Conservation (phyloP, 2,329 filamentous ascomycete species). For the Aspergillus sp. region DNA sequence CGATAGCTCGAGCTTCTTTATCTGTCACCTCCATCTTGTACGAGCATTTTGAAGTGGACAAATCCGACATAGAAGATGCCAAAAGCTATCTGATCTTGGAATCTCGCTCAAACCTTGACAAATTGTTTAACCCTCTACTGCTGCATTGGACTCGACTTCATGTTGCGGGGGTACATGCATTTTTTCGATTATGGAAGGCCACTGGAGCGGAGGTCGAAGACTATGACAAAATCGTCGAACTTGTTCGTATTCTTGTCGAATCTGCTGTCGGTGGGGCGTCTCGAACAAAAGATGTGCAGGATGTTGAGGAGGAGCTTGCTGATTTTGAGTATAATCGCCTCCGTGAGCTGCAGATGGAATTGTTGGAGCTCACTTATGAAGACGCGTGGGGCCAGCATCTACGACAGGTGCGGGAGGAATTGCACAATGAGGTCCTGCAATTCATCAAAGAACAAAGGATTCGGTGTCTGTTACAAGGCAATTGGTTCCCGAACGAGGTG, state of each 20-base stretch:
- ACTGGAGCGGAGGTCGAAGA: slow-evolving; percentile 83
- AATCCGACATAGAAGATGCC: slow-evolving; percentile 73
- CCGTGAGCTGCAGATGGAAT: slow-evolving; percentile 87
- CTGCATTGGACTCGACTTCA: slow-evolving; percentile 93
- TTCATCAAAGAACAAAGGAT: slow-evolving; percentile 98
- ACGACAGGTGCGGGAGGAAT: slow-evolving; percentile 82
- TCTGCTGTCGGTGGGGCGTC: slow-evolving; percentile 81
- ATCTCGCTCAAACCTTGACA: slow-evolving; percentile 75
- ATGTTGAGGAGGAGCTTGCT: slow-evolving; percentile 84
- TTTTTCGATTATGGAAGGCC: slow-evolving; percentile 89
- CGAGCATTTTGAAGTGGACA: slow-evolving; percentile 93
- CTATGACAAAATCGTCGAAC: slow-evolving; percentile 88
- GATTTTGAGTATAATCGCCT: slow-evolving; percentile 78
- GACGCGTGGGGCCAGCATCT: slow-evolving; percentile 92
- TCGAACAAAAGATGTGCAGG: slow-evolving; percentile 78
- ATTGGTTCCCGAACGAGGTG: slow-evolving; percentile 72
- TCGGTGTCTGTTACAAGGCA: slow-evolving; percentile 80
- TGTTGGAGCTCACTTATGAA: slow-evolving; percentile 87
- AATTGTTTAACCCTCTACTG: slow-evolving; percentile 79
- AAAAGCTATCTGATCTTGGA: slow-evolving; percentile 75
- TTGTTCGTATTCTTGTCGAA: slow-evolving; percentile 85
- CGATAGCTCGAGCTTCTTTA: slow-evolving; percentile 81
- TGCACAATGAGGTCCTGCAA: slow-evolving; percentile 86
- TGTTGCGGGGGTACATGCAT: slow-evolving; percentile 78
- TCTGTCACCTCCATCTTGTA: slow-evolving; percentile 85